phyloP scores from a whole-genome alignment of 140 eudicot genomes.

The Flaveria floridana region DNA sequence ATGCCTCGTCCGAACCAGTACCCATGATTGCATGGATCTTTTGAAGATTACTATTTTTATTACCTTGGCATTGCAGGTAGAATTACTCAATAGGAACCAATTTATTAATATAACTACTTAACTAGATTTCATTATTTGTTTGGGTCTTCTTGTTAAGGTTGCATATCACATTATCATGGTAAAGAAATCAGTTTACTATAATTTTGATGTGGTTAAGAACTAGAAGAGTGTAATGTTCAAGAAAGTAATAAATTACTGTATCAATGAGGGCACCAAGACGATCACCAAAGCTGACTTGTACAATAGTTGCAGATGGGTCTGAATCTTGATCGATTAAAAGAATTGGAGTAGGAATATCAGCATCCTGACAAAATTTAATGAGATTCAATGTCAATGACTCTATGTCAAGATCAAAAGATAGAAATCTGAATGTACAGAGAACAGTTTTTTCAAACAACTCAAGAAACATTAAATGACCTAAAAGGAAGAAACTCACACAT shows the following conservation, averaged over 20 bases:
- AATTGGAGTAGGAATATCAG: slow-evolving; percentile 80
- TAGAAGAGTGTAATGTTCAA: slow-evolving; percentile 10
- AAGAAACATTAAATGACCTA: not conserved
- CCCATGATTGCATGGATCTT: not conserved
- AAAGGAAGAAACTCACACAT: not conserved
- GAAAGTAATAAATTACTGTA: slow-evolving; percentile 52
- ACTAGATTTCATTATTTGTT: not conserved
- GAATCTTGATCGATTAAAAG: slow-evolving; percentile 84
- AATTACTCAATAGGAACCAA: slow-evolving; percentile 6
- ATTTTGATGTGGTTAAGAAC: slow-evolving; percentile 2
- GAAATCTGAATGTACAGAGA: slow-evolving; percentile 6
- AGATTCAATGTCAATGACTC: slow-evolving; percentile 24
- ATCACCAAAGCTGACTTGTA: slow-evolving; percentile 93
- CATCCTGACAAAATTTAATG: slow-evolving; percentile 50
- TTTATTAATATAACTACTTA: not conserved
- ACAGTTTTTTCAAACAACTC: not conserved
- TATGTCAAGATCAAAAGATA: slow-evolving; percentile 9
- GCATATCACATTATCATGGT: slow-evolving; percentile 20
- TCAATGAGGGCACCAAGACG: slow-evolving; percentile 98
- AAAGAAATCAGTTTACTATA: slow-evolving; percentile 3
- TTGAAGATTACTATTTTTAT: slow-evolving; percentile 10
- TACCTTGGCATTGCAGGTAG: slow-evolving; percentile 14
- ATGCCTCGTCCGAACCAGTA: slow-evolving; percentile 7
- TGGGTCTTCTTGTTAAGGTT: slow-evolving; percentile 14
- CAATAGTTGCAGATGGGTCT: slow-evolving; percentile 77